Evolutionary conservation across 495 filamentous ascomycete genomes (phyloP).

Genomic region (Staphylotrichum tortipilum): DNA sequence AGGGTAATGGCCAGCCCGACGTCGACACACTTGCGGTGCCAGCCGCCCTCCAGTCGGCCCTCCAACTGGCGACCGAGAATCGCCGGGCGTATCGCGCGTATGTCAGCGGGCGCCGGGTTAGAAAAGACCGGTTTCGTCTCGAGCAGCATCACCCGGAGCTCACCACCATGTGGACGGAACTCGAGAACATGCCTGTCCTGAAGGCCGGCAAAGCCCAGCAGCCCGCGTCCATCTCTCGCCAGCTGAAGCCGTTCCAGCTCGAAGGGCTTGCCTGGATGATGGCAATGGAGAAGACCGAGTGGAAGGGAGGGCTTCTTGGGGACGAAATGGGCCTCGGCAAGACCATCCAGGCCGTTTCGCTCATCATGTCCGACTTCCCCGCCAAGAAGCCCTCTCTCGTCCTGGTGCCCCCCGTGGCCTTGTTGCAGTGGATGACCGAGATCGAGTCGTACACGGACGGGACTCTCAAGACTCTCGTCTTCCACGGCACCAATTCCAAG

Average conservation of each 20-base stretch:
- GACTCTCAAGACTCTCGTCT: slow-evolving; percentile 78
- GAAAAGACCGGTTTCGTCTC: slow-evolving; percentile 33
- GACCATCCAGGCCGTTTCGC: slow-evolving; percentile 91
- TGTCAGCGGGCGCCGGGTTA: slow-evolving; percentile 17
- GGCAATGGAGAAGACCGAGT: slow-evolving; percentile 73
- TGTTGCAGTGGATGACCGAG: slow-evolving; percentile 96
- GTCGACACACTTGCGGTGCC: neutral
- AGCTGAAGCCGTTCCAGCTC: slow-evolving; percentile 84
- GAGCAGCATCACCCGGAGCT: slow-evolving; percentile 71
- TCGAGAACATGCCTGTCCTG: slow-evolving; percentile 59
- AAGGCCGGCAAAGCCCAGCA: slow-evolving; percentile 60
- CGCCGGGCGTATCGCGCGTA: slow-evolving; percentile 24
- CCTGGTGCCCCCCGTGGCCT: slow-evolving; percentile 83
- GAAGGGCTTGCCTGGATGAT: slow-evolving; percentile 93
- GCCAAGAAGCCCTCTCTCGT: slow-evolving; percentile 75
- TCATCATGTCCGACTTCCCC: slow-evolving; percentile 96
- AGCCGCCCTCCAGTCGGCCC: neutral
- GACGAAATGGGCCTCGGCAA: slow-evolving; percentile 99
- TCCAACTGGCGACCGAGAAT: slow-evolving; percentile 5
- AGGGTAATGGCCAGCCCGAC: slow-evolving; percentile 1
- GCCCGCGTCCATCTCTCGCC: slow-evolving; percentile 67
- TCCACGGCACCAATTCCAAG: slow-evolving; percentile 78
- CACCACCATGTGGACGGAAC: slow-evolving; percentile 70
- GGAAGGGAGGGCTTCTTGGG: slow-evolving; percentile 80
- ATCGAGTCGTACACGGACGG: slow-evolving; percentile 86